These are phyloP conservation scores for Citrus mangshanensis DNA, from an alignment of 345 rosid species.

Conservation along the genomic window DNA sequence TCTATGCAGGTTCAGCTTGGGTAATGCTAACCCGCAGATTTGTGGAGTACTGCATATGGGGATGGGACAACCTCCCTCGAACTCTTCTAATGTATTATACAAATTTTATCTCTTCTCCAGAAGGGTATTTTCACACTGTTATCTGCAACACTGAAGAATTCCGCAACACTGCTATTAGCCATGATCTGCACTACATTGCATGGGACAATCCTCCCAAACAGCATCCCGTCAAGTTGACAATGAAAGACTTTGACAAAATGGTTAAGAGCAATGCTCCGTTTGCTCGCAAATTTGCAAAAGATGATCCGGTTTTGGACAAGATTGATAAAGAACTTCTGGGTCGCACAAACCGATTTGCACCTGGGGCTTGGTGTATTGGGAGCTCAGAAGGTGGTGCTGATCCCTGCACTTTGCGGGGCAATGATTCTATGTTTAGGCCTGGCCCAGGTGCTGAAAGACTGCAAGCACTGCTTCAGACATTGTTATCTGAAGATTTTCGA, in stretches of 20 bases:
- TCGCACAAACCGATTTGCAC: conserved; percentile 56
- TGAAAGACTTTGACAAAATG: conserved; percentile 75
- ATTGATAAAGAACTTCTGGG: conserved; percentile 72
- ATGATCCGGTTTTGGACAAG: conserved; percentile 76
- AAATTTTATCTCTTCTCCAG: conserved; percentile 85
- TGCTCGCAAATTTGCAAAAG: conserved; percentile 79
- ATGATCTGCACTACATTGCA: conserved; percentile 92
- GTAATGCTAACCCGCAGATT: conserved; percentile 65
- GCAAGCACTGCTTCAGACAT: conserved; percentile 45
- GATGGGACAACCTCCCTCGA: conserved; percentile 87
- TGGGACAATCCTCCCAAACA: conserved; percentile 98
- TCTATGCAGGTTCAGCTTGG: conserved; percentile 82
- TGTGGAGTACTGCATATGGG: conserved; percentile 83
- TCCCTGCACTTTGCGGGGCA: conserved; percentile 59
- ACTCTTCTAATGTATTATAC: conserved; percentile 81
- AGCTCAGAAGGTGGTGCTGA: conserved; percentile 52
- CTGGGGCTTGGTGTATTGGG: conserved; percentile 87
- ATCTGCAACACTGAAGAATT: conserved; percentile 71
- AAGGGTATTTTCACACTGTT: conserved; percentile 95
- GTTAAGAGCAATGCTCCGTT: conserved; percentile 80
- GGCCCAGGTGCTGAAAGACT: conserved; percentile 79
- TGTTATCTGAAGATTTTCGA: conserved; percentile 56
- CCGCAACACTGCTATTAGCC: conserved; percentile 58
- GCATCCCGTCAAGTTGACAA: conserved; percentile 64
- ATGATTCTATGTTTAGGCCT: conserved; percentile 57